Evolutionary conservation across 768 basidiomycete species (phyloP).

Genomic region (Tubosaeta sp.): DNA sequence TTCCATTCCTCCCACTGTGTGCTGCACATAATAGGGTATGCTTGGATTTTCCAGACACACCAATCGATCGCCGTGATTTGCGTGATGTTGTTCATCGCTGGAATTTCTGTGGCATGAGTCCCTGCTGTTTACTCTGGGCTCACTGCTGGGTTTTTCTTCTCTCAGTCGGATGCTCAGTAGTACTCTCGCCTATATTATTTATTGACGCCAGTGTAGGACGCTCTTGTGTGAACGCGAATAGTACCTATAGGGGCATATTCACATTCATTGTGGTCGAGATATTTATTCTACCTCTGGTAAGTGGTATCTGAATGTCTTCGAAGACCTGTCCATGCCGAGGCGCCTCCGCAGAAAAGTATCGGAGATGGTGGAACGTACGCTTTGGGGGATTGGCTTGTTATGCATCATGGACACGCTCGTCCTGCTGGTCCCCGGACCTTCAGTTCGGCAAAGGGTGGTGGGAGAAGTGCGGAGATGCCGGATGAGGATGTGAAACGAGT

Average conservation of each 20-base stretch:
- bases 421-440: slow-evolving; percentile 46
- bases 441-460: slow-evolving; percentile 62
- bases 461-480: slow-evolving; percentile 28
- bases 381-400: slow-evolving; percentile 49
- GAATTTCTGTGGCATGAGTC: slow-evolving; percentile 50
- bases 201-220: slow-evolving; percentile 84
- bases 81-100: slow-evolving; percentile 65
- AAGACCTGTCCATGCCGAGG: too few relatives aligned
- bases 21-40: slow-evolving; percentile 52
- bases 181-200: slow-evolving; percentile 81
- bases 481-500: not conserved
- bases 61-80: slow-evolving; percentile 67
- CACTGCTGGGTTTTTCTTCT: not conserved
- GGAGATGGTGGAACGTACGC: slow-evolving; percentile 30
- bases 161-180: slow-evolving; percentile 55
- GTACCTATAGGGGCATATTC: slow-evolving; percentile 62
- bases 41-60: slow-evolving; percentile 66
- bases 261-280: slow-evolving; percentile 72
- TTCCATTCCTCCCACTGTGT: slow-evolving; percentile 51
- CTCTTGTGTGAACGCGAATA: slow-evolving; percentile 74
- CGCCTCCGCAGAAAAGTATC: not conserved
- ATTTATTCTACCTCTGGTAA: slow-evolving; percentile 64
- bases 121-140: not conserved
- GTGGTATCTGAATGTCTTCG: not conserved
- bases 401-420: slow-evolving; percentile 49